Evolutionary conservation across 1,139 yeast species (phyloP).

Genomic region (Sugiyamaella castrensis): DNA sequence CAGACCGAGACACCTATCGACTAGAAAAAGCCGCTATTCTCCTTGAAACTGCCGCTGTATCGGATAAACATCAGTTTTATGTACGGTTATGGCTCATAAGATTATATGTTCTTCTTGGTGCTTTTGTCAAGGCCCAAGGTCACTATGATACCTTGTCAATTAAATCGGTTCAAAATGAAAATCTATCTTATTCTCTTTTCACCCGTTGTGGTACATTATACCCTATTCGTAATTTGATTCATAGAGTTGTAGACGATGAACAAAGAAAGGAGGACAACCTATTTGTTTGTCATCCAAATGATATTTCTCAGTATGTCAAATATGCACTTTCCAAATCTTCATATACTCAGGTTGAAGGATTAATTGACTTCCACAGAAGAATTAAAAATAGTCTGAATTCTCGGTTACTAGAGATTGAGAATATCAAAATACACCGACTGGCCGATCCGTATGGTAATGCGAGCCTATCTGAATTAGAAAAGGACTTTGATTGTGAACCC

Average conservation of each 20-base stretch:
- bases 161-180: conserved; percentile 77
- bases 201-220: conserved; percentile 46
- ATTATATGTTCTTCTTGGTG: conserved; percentile 59
- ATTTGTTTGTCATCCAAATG: conserved; percentile 54
- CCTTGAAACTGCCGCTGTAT: conserved; percentile 48
- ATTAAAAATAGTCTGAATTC: conserved; percentile 28
- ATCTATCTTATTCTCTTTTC: conserved; percentile 57
- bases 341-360: conserved; percentile 60
- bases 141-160: conserved; percentile 58
- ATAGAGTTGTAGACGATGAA: background rate
- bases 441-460: conserved; percentile 4
- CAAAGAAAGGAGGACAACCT: conserved; percentile 21
- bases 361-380: conserved; percentile 42
- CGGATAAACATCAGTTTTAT: conserved; percentile 64
- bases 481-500: conserved; percentile 2
- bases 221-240: conserved; percentile 34
- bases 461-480: conserved; percentile 1
- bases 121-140: conserved; percentile 48
- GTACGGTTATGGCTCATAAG: conserved; percentile 68
- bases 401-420: conserved; percentile 20
- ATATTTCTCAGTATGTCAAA: conserved; percentile 46
- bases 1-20: conserved; percentile 21
- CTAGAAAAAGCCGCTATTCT: conserved; percentile 39
- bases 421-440: conserved; percentile 18
- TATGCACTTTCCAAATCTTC: conserved; percentile 54